A percentile compares a stretch with the other conserved stretches of the same genome.
phyloP scores from a whole-genome alignment of 495 filamentous ascomycete species.

The Tuber melanosporum region DNA sequence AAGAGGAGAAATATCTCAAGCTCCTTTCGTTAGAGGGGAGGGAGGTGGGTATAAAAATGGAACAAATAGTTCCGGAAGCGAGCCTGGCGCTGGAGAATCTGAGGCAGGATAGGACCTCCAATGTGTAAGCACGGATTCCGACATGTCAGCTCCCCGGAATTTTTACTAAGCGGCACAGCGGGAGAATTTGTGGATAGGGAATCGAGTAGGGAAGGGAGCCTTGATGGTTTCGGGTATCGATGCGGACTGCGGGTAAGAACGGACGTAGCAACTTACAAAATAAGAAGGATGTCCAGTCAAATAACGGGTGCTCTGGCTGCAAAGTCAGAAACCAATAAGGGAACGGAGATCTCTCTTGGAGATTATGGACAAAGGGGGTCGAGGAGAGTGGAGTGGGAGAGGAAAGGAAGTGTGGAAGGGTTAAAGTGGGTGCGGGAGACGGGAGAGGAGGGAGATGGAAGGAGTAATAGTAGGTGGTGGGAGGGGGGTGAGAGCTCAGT shows the following conservation, averaged over 20 bases:
- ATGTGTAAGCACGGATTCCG: not conserved
- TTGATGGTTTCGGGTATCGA: not conserved
- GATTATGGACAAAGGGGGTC: conserved; percentile 7
- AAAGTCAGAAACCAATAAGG: conserved; percentile 22
- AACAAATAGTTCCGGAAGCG: conserved; percentile 19
- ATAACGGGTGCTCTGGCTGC: conserved; percentile 20
- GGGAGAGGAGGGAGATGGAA: conserved; percentile 15
- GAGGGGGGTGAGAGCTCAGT: conserved; percentile 16
- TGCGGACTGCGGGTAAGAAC: not conserved
- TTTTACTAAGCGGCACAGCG: conserved; percentile 16
- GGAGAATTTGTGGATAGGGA: conserved; percentile 17
- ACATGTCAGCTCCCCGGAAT: conserved; percentile 14
- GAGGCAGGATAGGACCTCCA: not conserved
- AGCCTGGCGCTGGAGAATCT: conserved; percentile 28
- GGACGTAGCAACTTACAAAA: not conserved
- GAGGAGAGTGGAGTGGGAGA: conserved; percentile 9
- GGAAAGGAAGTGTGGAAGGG: not conserved
- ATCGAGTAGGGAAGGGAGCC: not conserved
- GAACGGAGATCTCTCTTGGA: conserved; percentile 14
- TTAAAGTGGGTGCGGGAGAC: not conserved
- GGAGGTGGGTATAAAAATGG: not conserved
- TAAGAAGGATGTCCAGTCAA: conserved; percentile 1
- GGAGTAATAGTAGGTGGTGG: conserved; percentile 14
- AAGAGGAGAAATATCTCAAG: not conserved
- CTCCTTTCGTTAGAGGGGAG: not conserved